Percentiles rank a stretch among this genome's conserved stretches.
These are phyloP conservation scores for Colletotrichum chrysophilum DNA, from an alignment of 2,329 filamentous ascomycete species.

Conservation along the genomic window DNA sequence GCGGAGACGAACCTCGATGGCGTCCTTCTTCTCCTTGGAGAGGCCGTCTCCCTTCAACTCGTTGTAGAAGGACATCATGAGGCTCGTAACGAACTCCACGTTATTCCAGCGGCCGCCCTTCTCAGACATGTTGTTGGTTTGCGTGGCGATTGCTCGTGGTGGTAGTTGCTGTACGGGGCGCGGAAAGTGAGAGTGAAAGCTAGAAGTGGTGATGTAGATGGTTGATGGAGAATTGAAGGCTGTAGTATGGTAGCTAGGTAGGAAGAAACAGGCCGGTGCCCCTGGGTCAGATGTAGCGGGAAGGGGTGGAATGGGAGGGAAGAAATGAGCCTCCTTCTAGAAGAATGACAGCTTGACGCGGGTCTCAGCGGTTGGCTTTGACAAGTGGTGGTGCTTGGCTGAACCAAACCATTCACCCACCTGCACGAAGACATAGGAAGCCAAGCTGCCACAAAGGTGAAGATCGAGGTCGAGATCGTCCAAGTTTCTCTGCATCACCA, in stretches of 20 bases:
- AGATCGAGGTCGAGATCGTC: neutral
- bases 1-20: neutral
- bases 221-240: neutral
- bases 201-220: neutral
- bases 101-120: neutral
- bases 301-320: neutral
- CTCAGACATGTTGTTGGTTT: neutral
- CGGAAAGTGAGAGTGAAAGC: neutral
- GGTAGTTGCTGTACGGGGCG: neutral
- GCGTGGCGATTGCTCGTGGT: neutral
- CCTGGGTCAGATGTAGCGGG: neutral
- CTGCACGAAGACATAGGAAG: neutral
- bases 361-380: neutral
- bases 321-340: neutral
- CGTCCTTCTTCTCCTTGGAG: slow-evolving; percentile 1
- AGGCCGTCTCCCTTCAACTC: neutral
- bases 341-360: neutral
- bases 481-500: neutral
- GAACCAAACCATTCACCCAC: neutral
- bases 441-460: neutral
- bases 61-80: neutral
- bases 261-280: neutral
- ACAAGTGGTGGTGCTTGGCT: neutral
- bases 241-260: neutral
- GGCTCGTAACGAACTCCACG: neutral